A percentile compares a stretch with the other conserved stretches of the same genome.
Conservation (phyloP, 495 filamentous ascomycete genomes). For the Cercophora scortea region DNA sequence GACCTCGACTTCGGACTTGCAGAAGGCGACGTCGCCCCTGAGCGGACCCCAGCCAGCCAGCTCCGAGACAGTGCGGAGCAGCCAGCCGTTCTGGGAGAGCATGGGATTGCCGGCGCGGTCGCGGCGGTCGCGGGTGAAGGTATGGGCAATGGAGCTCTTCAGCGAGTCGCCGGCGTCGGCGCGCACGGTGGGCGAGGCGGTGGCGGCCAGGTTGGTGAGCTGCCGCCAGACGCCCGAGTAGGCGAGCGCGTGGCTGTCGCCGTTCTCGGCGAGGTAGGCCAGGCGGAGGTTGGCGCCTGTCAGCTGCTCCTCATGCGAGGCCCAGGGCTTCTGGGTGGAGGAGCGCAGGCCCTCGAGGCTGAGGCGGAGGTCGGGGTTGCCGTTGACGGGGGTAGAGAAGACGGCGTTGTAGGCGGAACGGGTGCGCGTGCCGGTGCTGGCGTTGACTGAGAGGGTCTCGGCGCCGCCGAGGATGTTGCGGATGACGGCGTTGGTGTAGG, state of each 20-base stretch:
- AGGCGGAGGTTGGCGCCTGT: conserved; percentile 72
- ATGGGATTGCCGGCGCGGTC: conserved; percentile 55
- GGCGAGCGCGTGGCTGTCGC: conserved; percentile 63
- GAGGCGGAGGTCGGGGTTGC: conserved; percentile 70
- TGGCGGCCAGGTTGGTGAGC: conserved; percentile 63
- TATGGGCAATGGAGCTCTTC: conserved; percentile 78
- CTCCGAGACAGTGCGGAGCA: conserved; percentile 68
- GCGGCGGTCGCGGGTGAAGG: conserved; percentile 68
- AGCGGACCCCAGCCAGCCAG: conserved; percentile 80
- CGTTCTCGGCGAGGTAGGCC: conserved; percentile 54
- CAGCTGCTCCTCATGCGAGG: conserved; percentile 86
- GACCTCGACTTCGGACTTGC: conserved; percentile 76
- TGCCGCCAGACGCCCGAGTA: conserved; percentile 85
- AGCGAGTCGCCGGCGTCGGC: conserved; percentile 83
- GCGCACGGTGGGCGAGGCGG: conserved; percentile 72
- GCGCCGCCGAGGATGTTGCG: conserved; percentile 94
- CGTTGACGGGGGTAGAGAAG: conserved; percentile 69
- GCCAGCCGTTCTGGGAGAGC: conserved; percentile 73
- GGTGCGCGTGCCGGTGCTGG: conserved; percentile 79
- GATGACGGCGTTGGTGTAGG: conserved; percentile 73
- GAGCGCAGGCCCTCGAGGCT: conserved; percentile 72
- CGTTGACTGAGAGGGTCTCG: conserved; percentile 74
- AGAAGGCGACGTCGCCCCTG: conserved; percentile 83
- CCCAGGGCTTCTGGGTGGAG: conserved; percentile 78
- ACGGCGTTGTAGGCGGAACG: conserved; percentile 78